Evolutionary conservation across 1,284 basidiomycete genomes (phyloP).

Genomic region (Ustilago crameri): DNA sequence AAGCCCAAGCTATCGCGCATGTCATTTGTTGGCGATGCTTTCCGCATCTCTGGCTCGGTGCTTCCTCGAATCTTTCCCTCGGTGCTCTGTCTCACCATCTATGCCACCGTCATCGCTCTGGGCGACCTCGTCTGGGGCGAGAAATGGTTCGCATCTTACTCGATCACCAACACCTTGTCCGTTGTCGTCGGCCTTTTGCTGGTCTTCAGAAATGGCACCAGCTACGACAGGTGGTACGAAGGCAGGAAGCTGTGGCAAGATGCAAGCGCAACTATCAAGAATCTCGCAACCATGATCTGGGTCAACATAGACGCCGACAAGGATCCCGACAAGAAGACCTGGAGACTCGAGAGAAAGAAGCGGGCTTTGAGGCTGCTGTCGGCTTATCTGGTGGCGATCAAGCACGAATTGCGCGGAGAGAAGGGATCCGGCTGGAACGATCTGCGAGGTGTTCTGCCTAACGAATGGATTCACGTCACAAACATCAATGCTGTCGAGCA

Average conservation of each 20-base stretch:
- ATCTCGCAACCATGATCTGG: slow-evolving; percentile 79
- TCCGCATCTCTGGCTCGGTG: slow-evolving; percentile 75
- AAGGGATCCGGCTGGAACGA: slow-evolving; percentile 22
- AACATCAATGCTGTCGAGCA: background rate
- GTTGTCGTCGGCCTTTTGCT: slow-evolving; percentile 79
- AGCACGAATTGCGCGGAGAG: slow-evolving; percentile 78
- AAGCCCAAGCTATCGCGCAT: slow-evolving; percentile 27
- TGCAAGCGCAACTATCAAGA: slow-evolving; percentile 72
- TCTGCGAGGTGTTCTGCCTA: slow-evolving; percentile 23
- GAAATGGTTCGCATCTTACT: slow-evolving; percentile 75
- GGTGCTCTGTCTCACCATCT: slow-evolving; percentile 82
- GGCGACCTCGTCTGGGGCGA: slow-evolving; percentile 74
- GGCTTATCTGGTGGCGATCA: slow-evolving; percentile 77
- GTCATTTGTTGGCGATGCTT: slow-evolving; percentile 87
- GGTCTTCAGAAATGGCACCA: slow-evolving; percentile 67
- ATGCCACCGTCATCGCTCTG: slow-evolving; percentile 73
- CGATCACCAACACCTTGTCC: slow-evolving; percentile 83
- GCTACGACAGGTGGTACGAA: slow-evolving; percentile 78
- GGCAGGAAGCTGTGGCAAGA: slow-evolving; percentile 81
- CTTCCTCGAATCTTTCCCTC: slow-evolving; percentile 73
- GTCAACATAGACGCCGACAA: slow-evolving; percentile 73
- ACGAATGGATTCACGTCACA: slow-evolving; percentile 14
- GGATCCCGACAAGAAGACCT: slow-evolving; percentile 23
- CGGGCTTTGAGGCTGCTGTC: slow-evolving; percentile 77
- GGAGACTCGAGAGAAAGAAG: slow-evolving; percentile 77